Evolutionary conservation across 352 stramenopile species (phyloP).

Genomic region (Elongisporangium senticosum): DNA sequence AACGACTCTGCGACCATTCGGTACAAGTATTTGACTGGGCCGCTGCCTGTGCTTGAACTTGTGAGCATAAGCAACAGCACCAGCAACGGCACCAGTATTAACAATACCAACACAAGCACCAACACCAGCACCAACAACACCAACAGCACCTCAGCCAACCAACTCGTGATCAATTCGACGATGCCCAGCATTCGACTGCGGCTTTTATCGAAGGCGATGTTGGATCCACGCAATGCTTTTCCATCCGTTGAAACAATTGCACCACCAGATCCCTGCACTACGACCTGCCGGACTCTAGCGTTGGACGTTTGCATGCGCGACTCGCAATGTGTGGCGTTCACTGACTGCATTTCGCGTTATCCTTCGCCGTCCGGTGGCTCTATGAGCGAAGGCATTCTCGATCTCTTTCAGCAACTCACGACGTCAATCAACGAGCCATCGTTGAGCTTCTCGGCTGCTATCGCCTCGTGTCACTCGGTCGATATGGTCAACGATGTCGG

Average conservation of each 20-base stretch:
- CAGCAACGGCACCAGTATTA: no score
- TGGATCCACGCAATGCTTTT: constrained; percentile 7
- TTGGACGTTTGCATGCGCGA: constrained; percentile 50
- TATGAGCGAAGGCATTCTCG: constrained; percentile 30
- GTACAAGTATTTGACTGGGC: constrained; percentile 47
- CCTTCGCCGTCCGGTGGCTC: constrained; percentile 4
- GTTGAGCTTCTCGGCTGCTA: constrained; percentile 15
- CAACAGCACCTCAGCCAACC: background rate
- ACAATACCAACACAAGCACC: no score
- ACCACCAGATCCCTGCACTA: constrained; percentile 8
- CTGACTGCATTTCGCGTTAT: constrained; percentile 40
- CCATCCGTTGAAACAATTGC: constrained; percentile 8
- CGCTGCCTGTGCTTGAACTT: constrained; percentile 28
- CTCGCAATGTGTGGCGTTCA: constrained; percentile 37
- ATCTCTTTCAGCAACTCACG: constrained; percentile 19
- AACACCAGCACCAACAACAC: constrained; percentile 8
- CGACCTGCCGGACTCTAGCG: constrained; percentile 24
- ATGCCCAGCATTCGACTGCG: constrained; percentile 25
- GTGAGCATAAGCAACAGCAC: no score
- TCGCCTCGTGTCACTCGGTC: constrained; percentile 26
- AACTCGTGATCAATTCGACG: constrained; percentile 3
- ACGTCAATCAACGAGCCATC: constrained; percentile 9
- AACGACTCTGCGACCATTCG: constrained; percentile 15
- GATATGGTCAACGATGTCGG: constrained; percentile 21
- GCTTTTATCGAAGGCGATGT: constrained; percentile 22